Percentiles rank a stretch among this genome's conserved stretches.
These are phyloP conservation scores for Eucalyptus curtisii DNA, from an alignment of 345 rosid genomes.

Conservation along the genomic window DNA sequence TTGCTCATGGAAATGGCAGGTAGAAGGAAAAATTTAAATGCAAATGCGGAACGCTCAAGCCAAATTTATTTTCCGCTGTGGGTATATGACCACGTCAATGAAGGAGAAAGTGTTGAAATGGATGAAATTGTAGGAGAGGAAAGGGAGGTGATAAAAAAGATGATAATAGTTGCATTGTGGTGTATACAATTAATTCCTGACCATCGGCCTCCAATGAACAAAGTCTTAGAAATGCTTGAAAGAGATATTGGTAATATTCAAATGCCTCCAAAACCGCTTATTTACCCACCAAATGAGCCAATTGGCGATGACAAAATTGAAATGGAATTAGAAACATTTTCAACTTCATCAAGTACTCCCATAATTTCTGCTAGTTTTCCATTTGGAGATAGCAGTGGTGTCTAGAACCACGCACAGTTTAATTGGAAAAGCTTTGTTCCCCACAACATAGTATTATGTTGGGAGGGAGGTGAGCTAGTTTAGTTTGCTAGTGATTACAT, in stretches of 20 bases:
- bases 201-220: not conserved
- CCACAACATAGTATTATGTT: not conserved
- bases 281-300: not conserved
- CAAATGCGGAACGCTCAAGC: not conserved
- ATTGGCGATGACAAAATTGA: rapidly evolving
- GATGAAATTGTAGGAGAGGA: rapidly evolving
- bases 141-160: not conserved
- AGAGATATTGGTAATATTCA: not conserved
- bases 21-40: not conserved
- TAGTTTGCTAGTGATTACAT: not conserved
- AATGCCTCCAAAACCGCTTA: not conserved
- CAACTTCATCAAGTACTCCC: not conserved
- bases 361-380: rapidly evolving
- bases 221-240: not conserved
- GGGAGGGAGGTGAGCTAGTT: not conserved
- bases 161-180: not conserved
- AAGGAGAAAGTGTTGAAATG: not conserved
- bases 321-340: not conserved
- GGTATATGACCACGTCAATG: not conserved
- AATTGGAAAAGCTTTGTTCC: not conserved
- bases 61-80: not conserved
- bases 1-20: not conserved
- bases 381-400: not conserved
- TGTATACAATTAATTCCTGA: not conserved
- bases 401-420: not conserved